Evolutionary conservation across 345 rosid genomes (phyloP), one percentile per base, ranked within the genome.

Genomic region (Schrenkiella parvula): DNA sequence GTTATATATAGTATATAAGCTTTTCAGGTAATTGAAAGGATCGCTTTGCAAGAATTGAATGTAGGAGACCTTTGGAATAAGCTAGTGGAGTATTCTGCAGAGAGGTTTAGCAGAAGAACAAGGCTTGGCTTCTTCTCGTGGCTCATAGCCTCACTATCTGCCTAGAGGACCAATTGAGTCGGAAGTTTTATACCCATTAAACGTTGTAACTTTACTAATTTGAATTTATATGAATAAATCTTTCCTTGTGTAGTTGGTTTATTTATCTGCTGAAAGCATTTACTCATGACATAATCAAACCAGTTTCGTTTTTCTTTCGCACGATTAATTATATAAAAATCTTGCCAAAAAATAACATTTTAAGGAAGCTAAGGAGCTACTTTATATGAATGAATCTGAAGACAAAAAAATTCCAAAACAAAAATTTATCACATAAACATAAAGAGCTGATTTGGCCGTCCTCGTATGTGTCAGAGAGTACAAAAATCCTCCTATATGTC

Each of bases 41-140:
- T 66, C 10, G 13, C n/a, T 26, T 38, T 47, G 37, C 47, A 58
- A 66, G 21, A 57, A 29, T n/a, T 50, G 68, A 48, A 26, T 6
- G 68, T 66, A 47, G 62, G 78, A 59, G 67, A 66, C 17, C 72
- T 74, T 0, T 74, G 72, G 61, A 66, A 21, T 15, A 74, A 66
- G 35, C 3, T 74, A 19, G 73, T 32, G 32, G 73, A 74, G 68
- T 74, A 59, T 74, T 74, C 63, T 19, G 14, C 53, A 15, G 63
- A 74, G 47, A 67, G 48, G 28, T 35, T 39, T 7, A 59, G 14
- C 73, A 50, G 35, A 41, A 58, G 22, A 74, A 74, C 73, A 58
- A 6, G 21, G 17, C 8, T 67, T 14, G 78, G 78, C 46, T 67
- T 74, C 63, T 74, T 74, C 63, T 74, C 73, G 4, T 74, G 63